These are phyloP conservation scores for Scheffersomyces insectosa DNA, from an alignment of 1,139 yeast genomes.

Conservation along the genomic window DNA sequence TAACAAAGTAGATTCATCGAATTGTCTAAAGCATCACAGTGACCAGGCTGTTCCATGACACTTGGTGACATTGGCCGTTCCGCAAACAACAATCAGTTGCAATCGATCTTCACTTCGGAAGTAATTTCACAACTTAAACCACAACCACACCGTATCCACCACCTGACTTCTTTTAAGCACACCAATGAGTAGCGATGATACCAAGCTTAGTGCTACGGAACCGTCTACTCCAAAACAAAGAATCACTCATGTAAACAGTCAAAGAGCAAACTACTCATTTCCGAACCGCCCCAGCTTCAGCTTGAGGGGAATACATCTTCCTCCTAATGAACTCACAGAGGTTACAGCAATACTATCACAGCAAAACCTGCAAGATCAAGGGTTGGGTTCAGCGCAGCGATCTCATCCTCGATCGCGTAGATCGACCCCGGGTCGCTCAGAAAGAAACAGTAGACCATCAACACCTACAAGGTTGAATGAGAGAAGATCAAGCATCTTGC, in stretches of 20 bases:
- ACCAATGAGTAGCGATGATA: no score
- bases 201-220: constrained; percentile 18
- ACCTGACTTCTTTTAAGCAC: no score
- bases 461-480: constrained; percentile 9
- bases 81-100: no score
- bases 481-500: constrained; percentile 4
- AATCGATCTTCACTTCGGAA: no score
- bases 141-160: no score
- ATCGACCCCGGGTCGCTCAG: constrained; percentile 6
- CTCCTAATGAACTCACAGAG: constrained; percentile 29
- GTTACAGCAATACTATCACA: constrained; percentile 20
- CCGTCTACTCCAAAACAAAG: constrained; percentile 31
- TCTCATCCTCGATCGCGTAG: constrained; percentile 10
- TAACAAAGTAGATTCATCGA: no score
- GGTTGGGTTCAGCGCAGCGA: constrained; percentile 2
- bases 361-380: constrained; percentile 9
- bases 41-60: no score
- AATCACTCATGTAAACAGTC: constrained; percentile 3
- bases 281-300: neutral
- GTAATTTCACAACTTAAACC: no score
- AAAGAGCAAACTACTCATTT: constrained; percentile 4
- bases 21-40: no score
- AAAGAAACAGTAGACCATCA: constrained; percentile 1
- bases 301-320: constrained; percentile 15
- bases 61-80: no score